Evolutionary conservation across 257 asterid species (phyloP).

Genomic region (Cinchona pubescens): DNA sequence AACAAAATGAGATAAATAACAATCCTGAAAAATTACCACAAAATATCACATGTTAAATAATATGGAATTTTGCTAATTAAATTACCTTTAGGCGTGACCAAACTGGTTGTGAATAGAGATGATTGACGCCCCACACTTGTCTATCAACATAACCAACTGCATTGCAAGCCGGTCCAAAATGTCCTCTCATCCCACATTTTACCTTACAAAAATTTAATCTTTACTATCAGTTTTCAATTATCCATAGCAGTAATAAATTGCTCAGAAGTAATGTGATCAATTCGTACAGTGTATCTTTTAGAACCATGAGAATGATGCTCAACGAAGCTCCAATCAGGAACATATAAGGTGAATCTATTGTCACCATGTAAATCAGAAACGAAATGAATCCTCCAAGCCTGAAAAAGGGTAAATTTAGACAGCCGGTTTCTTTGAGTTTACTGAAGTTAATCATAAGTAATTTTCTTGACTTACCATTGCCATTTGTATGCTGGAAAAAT

Average conservation of each 20-base stretch:
- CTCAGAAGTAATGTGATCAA: not conserved
- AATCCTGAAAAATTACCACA: not conserved
- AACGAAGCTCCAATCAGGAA: conserved; percentile 79
- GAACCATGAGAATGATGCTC: conserved; percentile 19
- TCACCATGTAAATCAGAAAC: conserved; percentile 59
- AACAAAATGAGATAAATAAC: not conserved
- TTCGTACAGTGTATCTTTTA: conserved; percentile 43
- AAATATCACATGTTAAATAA: not conserved
- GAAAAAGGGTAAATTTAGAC: not conserved
- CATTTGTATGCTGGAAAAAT: conserved; percentile 76
- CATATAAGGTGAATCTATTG: conserved; percentile 57
- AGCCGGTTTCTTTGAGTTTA: no score
- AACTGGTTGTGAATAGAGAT: conserved; percentile 66
- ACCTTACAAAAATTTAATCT: conserved; percentile 42
- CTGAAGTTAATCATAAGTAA: no score
- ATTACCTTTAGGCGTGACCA: conserved; percentile 61
- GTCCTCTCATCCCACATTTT: conserved; percentile 94
- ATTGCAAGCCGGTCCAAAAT: conserved; percentile 85
- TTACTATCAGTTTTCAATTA: not conserved
- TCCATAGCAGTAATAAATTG: no score
- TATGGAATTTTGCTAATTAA: not conserved
- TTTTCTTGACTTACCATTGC: conserved; percentile 57
- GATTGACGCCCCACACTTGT: conserved; percentile 84
- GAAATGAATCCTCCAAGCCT: conserved; percentile 76
- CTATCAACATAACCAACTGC: conserved; percentile 92